phyloP scores from a whole-genome alignment of 345 rosid species.

The Trapa bicornis region DNA sequence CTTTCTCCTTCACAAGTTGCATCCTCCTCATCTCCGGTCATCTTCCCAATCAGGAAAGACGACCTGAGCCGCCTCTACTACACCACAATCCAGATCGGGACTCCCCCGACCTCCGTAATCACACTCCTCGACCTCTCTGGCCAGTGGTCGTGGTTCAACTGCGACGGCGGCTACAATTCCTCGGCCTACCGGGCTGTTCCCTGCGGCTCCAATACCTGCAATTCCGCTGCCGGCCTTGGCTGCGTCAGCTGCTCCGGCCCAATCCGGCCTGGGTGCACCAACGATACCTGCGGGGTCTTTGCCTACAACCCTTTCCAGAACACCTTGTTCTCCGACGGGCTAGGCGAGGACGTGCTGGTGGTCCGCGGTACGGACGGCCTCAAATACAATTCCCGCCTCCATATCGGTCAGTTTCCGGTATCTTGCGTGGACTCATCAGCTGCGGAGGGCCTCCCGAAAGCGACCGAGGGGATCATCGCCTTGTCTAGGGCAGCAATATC shows the following conservation, averaged over 20 bases:
- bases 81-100: slow-evolving; percentile 21
- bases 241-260: slow-evolving; percentile 13
- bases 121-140: slow-evolving; percentile 27
- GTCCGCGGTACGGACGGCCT: slow-evolving; percentile 14
- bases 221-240: slow-evolving; percentile 1
- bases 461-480: slow-evolving; percentile 13
- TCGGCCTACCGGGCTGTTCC: slow-evolving; percentile 17
- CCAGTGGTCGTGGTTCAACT: slow-evolving; percentile 26
- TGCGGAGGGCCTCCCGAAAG: slow-evolving; percentile 13
- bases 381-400: neutral
- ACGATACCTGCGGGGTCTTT: slow-evolving; percentile 19
- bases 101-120: slow-evolving; percentile 9
- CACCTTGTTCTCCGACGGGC: neutral
- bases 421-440: slow-evolving; percentile 7
- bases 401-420: slow-evolving; percentile 1
- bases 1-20: neutral
- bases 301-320: slow-evolving; percentile 13
- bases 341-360: slow-evolving; percentile 17
- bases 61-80: slow-evolving; percentile 24
- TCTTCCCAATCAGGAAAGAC: slow-evolving; percentile 31
- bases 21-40: slow-evolving; percentile 7
- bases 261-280: slow-evolving; percentile 19
- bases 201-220: slow-evolving; percentile 20
- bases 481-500: slow-evolving; percentile 11
- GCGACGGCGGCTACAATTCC: slow-evolving; percentile 24